Evolutionary conservation across 352 stramenopile genomes (phyloP).

Genomic region (Plasmopara halstedii): DNA sequence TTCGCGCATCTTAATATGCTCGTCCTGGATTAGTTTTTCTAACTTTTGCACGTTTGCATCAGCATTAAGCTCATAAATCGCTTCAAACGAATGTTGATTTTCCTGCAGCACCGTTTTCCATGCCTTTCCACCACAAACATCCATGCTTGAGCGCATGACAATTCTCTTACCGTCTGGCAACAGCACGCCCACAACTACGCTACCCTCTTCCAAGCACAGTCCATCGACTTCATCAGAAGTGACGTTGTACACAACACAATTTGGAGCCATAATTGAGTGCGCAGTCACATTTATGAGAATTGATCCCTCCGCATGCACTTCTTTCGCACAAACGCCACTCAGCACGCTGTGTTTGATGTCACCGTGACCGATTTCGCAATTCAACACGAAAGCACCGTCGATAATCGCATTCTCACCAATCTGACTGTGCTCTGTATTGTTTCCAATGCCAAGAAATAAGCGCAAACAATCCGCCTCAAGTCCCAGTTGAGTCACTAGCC

Average conservation of each 20-base stretch:
- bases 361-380: constrained; percentile 64
- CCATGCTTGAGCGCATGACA: constrained; percentile 87
- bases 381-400: constrained; percentile 66
- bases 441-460: constrained; percentile 71
- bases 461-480: constrained; percentile 77
- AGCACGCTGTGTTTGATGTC: constrained; percentile 80
- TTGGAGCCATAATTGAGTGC: constrained; percentile 91
- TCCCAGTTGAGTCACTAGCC: constrained; percentile 85
- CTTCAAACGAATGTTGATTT: constrained; percentile 94
- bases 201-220: constrained; percentile 88
- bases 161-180: constrained; percentile 88
- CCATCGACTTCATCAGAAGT: constrained; percentile 87
- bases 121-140: constrained; percentile 90
- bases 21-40: constrained; percentile 77
- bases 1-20: constrained; percentile 73
- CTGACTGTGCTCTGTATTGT: constrained; percentile 70
- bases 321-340: constrained; percentile 81
- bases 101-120: constrained; percentile 91
- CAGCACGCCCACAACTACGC: constrained; percentile 92
- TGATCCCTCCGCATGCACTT: constrained; percentile 90
- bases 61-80: constrained; percentile 92
- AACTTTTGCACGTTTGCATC: constrained; percentile 80
- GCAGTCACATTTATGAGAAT: constrained; percentile 98
- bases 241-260: constrained; percentile 97
- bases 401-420: constrained; percentile 50